Evolutionary conservation across 2,329 filamentous ascomycete genomes (phyloP), one percentile per base, ranked within the genome.

Genomic region (Diplodia scrobiculata): DNA sequence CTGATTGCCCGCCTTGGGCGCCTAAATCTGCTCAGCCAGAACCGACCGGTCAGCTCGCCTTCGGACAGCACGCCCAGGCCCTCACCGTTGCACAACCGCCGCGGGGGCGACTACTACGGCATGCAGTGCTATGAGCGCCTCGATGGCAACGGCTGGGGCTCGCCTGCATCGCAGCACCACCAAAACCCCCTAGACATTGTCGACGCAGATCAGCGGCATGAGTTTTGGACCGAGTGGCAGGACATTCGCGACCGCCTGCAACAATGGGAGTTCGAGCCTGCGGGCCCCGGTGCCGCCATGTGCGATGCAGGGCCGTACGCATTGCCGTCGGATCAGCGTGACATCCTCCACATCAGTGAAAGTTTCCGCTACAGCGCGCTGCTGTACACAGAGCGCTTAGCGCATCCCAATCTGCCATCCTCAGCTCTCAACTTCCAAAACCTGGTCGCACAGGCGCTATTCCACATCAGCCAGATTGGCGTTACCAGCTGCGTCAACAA

Each of bases 291-390:
- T 13, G 68, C 70, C 3, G 70, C 71, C 25, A 63, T 55, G 50
- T 63, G 60, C 59, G 50, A 48, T 21, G 70, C 68, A 25, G 72
- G 71, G 45, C 66, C 73, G 10, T 68, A 66, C 13, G 67, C 70
- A 7, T 72, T 76, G 66, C 73, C 74, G 0, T 80, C 84, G 10
- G 83, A 83, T 7, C 90, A 95, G 74, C 79, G 87, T 25, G 92
- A 96, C 69, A 82, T 97, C 11, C 84, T 88, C 38, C 91, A 92
- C 72, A 89, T 97, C 60, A 96, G 91, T 21, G 92, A 97, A 76
- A 90, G 90, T 11, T 97, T 97, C 83, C 90, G 93, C 19, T 92
- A 95, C 76, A 89, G 92, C 0, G 93, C 92, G 0, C 84, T 97
- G 38, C 84, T 97, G 11, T 97, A 97, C 80, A 93, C 90, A 10